Evolutionary conservation across 2,329 filamentous ascomycete genomes (phyloP).

Genomic region (Plectosphaerella cucumerina): DNA sequence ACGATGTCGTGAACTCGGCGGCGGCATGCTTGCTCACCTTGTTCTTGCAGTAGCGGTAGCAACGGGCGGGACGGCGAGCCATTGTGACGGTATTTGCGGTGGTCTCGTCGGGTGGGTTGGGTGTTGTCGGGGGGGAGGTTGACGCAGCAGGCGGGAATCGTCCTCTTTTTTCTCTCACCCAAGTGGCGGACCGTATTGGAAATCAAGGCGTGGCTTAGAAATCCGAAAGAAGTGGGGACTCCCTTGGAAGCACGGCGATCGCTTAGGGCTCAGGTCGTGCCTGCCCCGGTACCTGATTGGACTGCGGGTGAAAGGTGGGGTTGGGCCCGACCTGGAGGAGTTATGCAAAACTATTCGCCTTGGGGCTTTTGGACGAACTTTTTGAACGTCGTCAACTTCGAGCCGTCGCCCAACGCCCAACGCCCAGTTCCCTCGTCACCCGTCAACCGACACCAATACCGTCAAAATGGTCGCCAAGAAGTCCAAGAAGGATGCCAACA

Average conservation of each 20-base stretch:
- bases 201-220: neutral
- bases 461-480: slow-evolving; percentile 70
- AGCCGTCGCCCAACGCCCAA: slow-evolving; percentile 9
- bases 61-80: slow-evolving; percentile 98
- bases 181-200: slow-evolving; percentile 6
- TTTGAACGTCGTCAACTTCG: slow-evolving; percentile 7
- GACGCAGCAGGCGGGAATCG: neutral
- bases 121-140: slow-evolving; percentile 26
- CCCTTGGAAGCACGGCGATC: neutral
- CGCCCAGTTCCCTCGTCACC: neutral
- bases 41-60: slow-evolving; percentile 99
- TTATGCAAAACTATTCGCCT: slow-evolving; percentile 3
- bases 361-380: neutral
- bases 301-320: neutral
- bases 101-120: slow-evolving; percentile 7
- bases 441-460: slow-evolving; percentile 31
- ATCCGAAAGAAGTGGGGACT: neutral
- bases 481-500: slow-evolving; percentile 82
- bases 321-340: neutral
- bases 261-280: neutral
- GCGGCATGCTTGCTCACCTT: slow-evolving; percentile 62
- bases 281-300: slow-evolving; percentile 1
- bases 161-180: slow-evolving; percentile 2
- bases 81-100: slow-evolving; percentile 69
- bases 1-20: neutral